phyloP scores from a whole-genome alignment of 176 grass and related monocot species.

The Aechmea fasciata region DNA sequence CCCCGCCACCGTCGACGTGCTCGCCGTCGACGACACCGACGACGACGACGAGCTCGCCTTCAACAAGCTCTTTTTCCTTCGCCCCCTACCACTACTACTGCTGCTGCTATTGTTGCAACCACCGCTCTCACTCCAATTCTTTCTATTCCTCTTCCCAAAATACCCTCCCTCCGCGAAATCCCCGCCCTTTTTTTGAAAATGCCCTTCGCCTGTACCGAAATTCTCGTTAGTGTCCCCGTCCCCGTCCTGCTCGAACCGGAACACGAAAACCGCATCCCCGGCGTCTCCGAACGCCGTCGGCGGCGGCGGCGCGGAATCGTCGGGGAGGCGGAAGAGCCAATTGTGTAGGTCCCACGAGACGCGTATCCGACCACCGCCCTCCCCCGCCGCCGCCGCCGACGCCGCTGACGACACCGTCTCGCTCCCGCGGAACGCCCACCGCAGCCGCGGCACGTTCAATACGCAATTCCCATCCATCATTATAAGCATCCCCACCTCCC shows the following conservation, averaged over 20 bases:
- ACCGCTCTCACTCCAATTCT: constrained; percentile 15
- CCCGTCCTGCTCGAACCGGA: constrained; percentile 37
- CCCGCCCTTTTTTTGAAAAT: not conserved
- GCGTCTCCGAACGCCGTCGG: not conserved
- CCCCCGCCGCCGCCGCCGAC: not conserved
- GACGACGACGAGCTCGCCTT: constrained; percentile 40
- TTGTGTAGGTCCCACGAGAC: constrained; percentile 68
- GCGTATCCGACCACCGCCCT: constrained; percentile 12
- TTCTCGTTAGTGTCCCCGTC: not conserved
- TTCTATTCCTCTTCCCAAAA: not conserved
- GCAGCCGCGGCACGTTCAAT: constrained; percentile 24
- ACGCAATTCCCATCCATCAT: not conserved
- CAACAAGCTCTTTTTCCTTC: constrained; percentile 31
- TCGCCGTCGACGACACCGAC: constrained; percentile 38
- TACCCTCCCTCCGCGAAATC: not conserved
- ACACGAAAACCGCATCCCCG: constrained; percentile 37
- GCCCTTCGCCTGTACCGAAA: too few relatives aligned
- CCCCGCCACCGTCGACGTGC: constrained; percentile 76
- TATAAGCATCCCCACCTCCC: not conserved
- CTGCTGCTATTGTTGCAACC: constrained; percentile 16
- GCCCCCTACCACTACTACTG: constrained; percentile 1
- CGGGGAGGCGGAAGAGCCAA: constrained; percentile 42
- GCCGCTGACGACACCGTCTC: constrained; percentile 10
- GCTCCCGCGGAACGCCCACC: constrained; percentile 68
- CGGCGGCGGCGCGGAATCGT: not conserved